These are phyloP conservation scores for Lupinus albus DNA, from an alignment of 306 rosid species.

Conservation along the genomic window DNA sequence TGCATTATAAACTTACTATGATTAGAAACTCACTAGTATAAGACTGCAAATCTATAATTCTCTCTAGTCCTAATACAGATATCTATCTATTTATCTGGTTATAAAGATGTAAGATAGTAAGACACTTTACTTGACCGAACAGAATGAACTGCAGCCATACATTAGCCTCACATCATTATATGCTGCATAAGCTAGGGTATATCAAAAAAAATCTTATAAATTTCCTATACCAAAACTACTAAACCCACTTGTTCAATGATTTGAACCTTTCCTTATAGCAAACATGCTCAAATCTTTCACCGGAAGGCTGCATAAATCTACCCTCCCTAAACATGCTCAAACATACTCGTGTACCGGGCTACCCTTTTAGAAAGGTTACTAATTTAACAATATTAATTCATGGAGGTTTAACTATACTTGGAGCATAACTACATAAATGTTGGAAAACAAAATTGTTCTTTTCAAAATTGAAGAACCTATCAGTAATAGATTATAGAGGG, in stretches of 20 bases:
- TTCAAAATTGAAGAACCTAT: too few species aligned
- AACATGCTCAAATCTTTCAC: too few species aligned
- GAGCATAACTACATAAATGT: too few species aligned
- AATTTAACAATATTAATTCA: too few species aligned
- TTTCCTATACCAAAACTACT: conserved; percentile 36
- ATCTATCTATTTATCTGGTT: conserved; percentile 3
- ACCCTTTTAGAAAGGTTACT: not conserved
- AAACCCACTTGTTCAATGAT: not conserved
- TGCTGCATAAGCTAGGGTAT: conserved; percentile 16
- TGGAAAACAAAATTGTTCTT: too few species aligned
- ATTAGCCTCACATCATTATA: conserved; percentile 1
- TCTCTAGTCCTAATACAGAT: conserved; percentile 7
- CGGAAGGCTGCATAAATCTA: too few species aligned
- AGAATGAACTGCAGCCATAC: conserved; percentile 27
- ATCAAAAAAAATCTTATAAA: too few species aligned
- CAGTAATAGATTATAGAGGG: too few species aligned
- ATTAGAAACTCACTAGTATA: conserved; percentile 11
- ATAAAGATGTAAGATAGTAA: not conserved
- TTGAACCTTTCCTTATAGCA: not conserved
- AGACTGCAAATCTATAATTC: not conserved
- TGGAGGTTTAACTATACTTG: too few species aligned
- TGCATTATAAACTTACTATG: not conserved
- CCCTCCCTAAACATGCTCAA: too few species aligned
- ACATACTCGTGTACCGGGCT: too few species aligned
- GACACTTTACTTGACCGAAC: not conserved